Conservation (phyloP, 1,139 yeast species). For the Nadsonia starkeyi-henricii region DNA sequence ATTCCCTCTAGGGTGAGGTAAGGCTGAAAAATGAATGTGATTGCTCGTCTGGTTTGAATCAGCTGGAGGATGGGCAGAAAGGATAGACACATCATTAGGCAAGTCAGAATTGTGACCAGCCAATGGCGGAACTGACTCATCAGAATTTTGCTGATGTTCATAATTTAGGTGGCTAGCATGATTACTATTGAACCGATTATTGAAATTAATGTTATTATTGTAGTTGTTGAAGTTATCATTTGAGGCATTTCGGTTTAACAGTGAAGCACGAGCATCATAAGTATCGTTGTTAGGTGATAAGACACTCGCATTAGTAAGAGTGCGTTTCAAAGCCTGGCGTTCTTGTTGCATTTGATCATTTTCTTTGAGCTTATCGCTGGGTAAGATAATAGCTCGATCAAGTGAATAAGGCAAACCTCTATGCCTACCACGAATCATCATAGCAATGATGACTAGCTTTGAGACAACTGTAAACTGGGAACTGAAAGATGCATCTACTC, state of each 20-base stretch:
- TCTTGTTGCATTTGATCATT: slow-evolving; percentile 39
- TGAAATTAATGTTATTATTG: background rate
- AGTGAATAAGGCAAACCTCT: slow-evolving; percentile 91
- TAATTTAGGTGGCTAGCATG: background rate
- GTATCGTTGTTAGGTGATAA: background rate
- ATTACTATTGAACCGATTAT: background rate
- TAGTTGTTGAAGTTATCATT: background rate
- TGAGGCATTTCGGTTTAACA: background rate
- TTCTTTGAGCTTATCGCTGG: slow-evolving; percentile 51
- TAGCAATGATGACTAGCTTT: slow-evolving; percentile 71
- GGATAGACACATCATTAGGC: no score
- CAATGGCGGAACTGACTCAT: background rate
- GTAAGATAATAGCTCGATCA: slow-evolving; percentile 88
- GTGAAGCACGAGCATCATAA: background rate
- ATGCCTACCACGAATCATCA: slow-evolving; percentile 90
- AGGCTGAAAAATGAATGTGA: background rate
- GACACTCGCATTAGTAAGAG: background rate
- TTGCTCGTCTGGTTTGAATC: background rate
- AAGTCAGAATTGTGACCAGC: background rate
- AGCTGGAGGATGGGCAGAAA: background rate
- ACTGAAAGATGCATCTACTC: slow-evolving; percentile 50
- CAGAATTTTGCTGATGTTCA: background rate
- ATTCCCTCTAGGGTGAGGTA: background rate
- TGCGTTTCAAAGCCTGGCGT: background rate
- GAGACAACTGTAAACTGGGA: slow-evolving; percentile 61